Conservation (phyloP, 768 basidiomycete species). For the Mycena galericulata region DNA sequence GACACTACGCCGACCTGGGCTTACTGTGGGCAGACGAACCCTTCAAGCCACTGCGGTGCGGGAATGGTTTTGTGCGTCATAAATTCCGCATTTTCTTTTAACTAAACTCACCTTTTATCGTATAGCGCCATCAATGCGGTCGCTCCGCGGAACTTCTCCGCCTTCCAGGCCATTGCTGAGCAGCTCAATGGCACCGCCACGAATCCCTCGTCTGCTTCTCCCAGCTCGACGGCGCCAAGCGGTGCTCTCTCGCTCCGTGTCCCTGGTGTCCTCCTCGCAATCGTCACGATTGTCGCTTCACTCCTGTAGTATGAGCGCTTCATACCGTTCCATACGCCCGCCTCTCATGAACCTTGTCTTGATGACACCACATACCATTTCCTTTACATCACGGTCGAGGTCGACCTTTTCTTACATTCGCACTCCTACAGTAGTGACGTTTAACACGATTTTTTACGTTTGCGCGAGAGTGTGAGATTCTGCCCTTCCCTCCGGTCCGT, state of each 20-base stretch:
- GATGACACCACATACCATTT: constrained; percentile 25
- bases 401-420: constrained; percentile 31
- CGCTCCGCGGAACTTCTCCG: constrained; percentile 62
- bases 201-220: constrained; percentile 43
- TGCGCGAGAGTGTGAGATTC: too few relatives aligned
- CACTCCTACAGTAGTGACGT: constrained; percentile 22
- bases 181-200: constrained; percentile 63
- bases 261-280: constrained; percentile 44
- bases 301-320: constrained; percentile 49
- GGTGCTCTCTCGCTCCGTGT: constrained; percentile 49
- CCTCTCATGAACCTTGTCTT: constrained; percentile 32
- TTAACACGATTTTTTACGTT: constrained; percentile 1
- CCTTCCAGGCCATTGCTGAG: constrained; percentile 68
- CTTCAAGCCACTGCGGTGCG: constrained; percentile 59
- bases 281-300: constrained; percentile 47
- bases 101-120: background rate
- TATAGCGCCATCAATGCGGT: constrained; percentile 68
- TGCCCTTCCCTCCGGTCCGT: too few relatives aligned
- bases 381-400: constrained; percentile 25
- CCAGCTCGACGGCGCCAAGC: constrained; percentile 39
- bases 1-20: constrained; percentile 32
- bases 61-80: constrained; percentile 65
- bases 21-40: constrained; percentile 39
- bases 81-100: background rate
- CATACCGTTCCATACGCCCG: constrained; percentile 33